These are phyloP conservation scores for Emericellopsis terricola DNA, from an alignment of 495 filamentous ascomycete species.

Conservation along the genomic window DNA sequence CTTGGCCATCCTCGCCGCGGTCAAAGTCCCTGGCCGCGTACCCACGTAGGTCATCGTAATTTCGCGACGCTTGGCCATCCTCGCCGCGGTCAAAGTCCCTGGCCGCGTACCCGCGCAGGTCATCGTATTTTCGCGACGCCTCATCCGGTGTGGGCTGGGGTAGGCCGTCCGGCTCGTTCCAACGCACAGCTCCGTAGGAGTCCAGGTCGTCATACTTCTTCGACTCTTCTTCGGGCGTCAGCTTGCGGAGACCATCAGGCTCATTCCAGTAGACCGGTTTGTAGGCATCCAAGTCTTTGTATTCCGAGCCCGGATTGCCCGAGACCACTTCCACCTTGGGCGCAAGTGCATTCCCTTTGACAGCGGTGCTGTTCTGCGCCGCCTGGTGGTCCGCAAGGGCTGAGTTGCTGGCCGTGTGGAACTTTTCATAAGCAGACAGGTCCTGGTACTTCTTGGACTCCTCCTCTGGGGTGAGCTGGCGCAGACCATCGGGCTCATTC, in stretches of 20 bases:
- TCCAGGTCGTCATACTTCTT: slow-evolving; percentile 8
- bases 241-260: slow-evolving; percentile 6
- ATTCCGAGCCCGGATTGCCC: neutral
- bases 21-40: slow-evolving; percentile 6
- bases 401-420: neutral
- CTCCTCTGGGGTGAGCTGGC: slow-evolving; percentile 1
- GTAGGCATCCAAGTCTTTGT: slow-evolving; percentile 10
- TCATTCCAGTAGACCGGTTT: slow-evolving; percentile 14
- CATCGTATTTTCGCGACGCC: slow-evolving; percentile 7
- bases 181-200: neutral
- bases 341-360: neutral
- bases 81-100: slow-evolving; percentile 2
- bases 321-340: slow-evolving; percentile 1
- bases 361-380: neutral
- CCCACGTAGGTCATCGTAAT: slow-evolving; percentile 9
- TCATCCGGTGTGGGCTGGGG: slow-evolving; percentile 1
- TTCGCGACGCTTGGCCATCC: slow-evolving; percentile 2
- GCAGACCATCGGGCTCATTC: slow-evolving; percentile 8
- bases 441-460: slow-evolving; percentile 8
- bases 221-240: slow-evolving; percentile 2
- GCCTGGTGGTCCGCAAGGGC: neutral
- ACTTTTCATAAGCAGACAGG: slow-evolving; percentile 9
- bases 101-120: slow-evolving; percentile 8
- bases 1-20: neutral
- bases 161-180: slow-evolving; percentile 8